These are phyloP conservation scores for Rhodotorula sp. DNA, from an alignment of 1,284 basidiomycete species.

Conservation along the genomic window DNA sequence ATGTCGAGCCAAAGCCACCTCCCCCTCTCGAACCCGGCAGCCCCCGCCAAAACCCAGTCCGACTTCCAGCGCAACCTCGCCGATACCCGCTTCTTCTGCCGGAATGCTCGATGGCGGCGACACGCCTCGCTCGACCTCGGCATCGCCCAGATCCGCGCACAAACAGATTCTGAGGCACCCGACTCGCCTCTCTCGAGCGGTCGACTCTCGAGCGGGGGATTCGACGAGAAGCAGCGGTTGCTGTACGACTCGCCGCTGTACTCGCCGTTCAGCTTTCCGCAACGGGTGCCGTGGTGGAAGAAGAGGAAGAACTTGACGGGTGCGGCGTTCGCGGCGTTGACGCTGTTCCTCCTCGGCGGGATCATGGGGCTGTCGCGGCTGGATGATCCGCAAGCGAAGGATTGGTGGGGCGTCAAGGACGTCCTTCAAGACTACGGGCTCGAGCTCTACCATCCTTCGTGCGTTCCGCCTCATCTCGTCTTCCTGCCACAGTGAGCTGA, in stretches of 20 bases:
- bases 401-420: conserved; percentile 16
- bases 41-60: neutral
- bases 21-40: neutral
- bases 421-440: conserved; percentile 18
- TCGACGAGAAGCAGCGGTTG: conserved; percentile 7
- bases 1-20: too few relatives aligned
- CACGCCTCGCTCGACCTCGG: conserved; percentile 9
- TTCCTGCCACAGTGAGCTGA: too few relatives aligned
- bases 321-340: neutral
- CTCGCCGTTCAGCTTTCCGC: conserved; percentile 2
- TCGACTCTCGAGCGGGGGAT: neutral
- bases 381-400: neutral
- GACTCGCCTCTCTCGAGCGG: neutral
- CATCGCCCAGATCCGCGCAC: neutral
- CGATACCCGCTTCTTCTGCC: neutral
- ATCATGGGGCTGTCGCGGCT: neutral
- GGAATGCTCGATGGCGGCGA: conserved; percentile 1
- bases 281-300: neutral
- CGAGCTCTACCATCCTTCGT: neutral
- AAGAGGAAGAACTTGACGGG: neutral
- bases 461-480: neutral
- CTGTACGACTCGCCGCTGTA: conserved; percentile 3
- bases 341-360: conserved; percentile 14
- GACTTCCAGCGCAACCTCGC: conserved; percentile 11
- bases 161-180: neutral